phyloP scores from a whole-genome alignment of 768 basidiomycete species.

The Dentipellis fragilis region DNA sequence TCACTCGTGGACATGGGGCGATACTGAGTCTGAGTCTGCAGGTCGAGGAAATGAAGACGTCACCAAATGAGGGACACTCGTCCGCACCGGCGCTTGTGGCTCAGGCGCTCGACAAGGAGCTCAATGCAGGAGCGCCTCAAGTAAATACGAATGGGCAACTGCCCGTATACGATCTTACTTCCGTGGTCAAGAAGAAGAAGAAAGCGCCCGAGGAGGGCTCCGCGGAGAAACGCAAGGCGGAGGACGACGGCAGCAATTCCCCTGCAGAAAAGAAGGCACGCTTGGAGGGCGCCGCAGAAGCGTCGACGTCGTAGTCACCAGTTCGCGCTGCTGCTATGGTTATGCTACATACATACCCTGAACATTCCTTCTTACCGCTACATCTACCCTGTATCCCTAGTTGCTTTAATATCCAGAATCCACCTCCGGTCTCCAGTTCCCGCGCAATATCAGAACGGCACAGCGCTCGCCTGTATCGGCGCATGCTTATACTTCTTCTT shows the following conservation, averaged over 20 bases:
- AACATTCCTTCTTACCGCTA: neutral
- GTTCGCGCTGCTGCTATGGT: slow-evolving; percentile 1
- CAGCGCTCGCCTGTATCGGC: slow-evolving; percentile 29
- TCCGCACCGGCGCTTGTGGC: slow-evolving; percentile 67
- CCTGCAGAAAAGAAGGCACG: slow-evolving; percentile 57
- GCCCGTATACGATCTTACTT: slow-evolving; percentile 73
- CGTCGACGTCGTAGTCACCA: slow-evolving; percentile 8
- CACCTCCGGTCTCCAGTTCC: too few relatives aligned
- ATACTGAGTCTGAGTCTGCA: slow-evolving; percentile 20
- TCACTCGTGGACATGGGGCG: neutral
- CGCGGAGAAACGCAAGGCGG: slow-evolving; percentile 59
- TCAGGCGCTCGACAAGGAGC: slow-evolving; percentile 59
- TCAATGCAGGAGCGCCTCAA: slow-evolving; percentile 36
- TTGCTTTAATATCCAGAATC: too few relatives aligned
- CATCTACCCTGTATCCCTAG: too few relatives aligned
- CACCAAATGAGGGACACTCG: slow-evolving; percentile 48
- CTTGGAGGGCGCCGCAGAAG: slow-evolving; percentile 29
- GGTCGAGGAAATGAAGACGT: slow-evolving; percentile 86
- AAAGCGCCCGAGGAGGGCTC: slow-evolving; percentile 18
- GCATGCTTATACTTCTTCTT: slow-evolving; percentile 70
- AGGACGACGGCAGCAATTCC: slow-evolving; percentile 38
- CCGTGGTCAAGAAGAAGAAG: slow-evolving; percentile 80
- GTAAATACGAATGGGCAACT: slow-evolving; percentile 22
- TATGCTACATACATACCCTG: neutral
- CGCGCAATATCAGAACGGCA: slow-evolving; percentile 33